Conservation (phyloP, 164 flowering plant genomes). For the Tetrastigma voinierianum region DNA sequence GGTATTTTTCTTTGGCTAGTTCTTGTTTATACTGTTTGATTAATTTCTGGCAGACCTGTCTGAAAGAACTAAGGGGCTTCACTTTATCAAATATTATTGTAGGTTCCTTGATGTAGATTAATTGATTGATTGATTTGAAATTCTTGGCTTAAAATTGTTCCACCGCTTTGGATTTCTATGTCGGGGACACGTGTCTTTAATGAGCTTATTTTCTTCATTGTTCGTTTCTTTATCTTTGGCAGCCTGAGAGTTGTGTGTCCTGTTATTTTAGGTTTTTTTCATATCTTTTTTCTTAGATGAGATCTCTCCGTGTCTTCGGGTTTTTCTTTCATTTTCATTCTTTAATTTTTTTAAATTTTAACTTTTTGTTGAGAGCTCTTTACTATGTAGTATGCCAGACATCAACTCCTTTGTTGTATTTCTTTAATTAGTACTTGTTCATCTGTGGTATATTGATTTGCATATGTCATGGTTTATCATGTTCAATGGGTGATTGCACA, state of each 20-base stretch:
- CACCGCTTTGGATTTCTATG: not conserved
- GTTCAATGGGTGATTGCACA: constrained; percentile 64
- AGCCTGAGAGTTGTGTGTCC: no score
- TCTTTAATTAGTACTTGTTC: not conserved
- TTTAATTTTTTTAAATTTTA: not conserved
- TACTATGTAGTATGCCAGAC: no score
- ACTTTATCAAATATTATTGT: no score
- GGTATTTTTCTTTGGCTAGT: not conserved
- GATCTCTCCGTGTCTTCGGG: not conserved
- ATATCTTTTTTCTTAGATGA: not conserved
- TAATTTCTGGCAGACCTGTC: no score
- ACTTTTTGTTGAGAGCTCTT: no score
- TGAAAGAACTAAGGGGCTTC: no score
- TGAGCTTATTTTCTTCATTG: no score
- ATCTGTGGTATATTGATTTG: not conserved
- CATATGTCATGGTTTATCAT: not conserved
- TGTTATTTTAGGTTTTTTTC: no score
- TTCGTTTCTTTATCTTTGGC: no score
- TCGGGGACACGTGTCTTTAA: not conserved
- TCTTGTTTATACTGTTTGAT: no score
- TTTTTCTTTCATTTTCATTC: not conserved
- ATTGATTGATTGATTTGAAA: not conserved
- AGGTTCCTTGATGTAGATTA: not conserved
- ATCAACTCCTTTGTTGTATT: not conserved
- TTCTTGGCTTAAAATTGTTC: not conserved